Evolutionary conservation across 2,329 filamentous ascomycete genomes (phyloP).

Genomic region (Alternaria angustiovoidea): DNA sequence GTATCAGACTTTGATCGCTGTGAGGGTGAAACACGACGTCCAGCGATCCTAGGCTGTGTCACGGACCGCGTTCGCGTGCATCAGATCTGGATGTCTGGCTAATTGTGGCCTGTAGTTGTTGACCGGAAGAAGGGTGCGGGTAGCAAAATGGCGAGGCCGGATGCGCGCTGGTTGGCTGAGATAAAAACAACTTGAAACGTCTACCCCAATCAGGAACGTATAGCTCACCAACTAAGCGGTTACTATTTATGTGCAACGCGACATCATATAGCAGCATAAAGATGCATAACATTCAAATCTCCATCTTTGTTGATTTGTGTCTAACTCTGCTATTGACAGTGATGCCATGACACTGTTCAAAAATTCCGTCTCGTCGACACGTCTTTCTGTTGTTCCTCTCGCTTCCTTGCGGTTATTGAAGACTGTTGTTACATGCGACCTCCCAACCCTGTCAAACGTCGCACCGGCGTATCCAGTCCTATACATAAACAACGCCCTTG

Average conservation of each 20-base stretch:
- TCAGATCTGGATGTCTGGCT: conserved; percentile 14
- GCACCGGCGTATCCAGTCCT: conserved; percentile 45
- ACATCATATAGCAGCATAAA: conserved; percentile 33
- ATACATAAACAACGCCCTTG: conserved; percentile 33
- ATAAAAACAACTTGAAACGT: conserved; percentile 19
- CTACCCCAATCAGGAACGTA: conserved; percentile 34
- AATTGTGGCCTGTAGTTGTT: conserved; percentile 14
- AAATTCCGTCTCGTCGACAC: conserved; percentile 31
- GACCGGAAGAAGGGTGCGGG: conserved; percentile 9
- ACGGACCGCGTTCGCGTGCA: conserved; percentile 29
- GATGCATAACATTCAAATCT: conserved; percentile 29
- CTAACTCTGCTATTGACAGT: conserved; percentile 21
- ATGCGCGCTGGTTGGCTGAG: conserved; percentile 30
- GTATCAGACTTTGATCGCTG: conserved; percentile 38
- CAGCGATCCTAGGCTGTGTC: conserved; percentile 18
- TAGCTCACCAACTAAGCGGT: conserved; percentile 8
- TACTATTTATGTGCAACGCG: conserved; percentile 23
- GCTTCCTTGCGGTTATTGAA: conserved; percentile 2
- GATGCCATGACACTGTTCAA: conserved; percentile 17
- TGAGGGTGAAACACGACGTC: conserved; percentile 33
- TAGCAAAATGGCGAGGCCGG: conserved; percentile 9
- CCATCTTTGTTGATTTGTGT: conserved; percentile 11
- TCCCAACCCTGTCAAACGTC: conserved; percentile 34
- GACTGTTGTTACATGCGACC: conserved; percentile 18
- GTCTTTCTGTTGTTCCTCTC: conserved; percentile 22